Evolutionary conservation across 768 basidiomycete genomes (phyloP).

Genomic region (Dacryopinax primogenitus): DNA sequence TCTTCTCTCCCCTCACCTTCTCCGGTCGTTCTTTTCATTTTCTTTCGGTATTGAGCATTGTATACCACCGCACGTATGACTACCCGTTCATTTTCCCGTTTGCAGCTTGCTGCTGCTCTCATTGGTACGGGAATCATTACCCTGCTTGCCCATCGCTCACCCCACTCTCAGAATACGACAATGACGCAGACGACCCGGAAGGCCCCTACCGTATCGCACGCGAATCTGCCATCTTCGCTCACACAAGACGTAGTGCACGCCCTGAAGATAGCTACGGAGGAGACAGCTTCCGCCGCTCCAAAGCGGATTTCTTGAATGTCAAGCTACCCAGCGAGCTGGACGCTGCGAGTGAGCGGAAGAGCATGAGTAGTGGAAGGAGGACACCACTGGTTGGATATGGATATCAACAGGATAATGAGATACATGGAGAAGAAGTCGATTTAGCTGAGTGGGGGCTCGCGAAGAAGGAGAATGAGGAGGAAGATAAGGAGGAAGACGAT

Average conservation of each 20-base stretch:
- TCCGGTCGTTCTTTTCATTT: neutral
- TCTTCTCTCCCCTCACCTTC: neutral
- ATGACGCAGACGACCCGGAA: conserved; percentile 58
- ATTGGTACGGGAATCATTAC: conserved; percentile 42
- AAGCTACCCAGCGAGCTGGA: conserved; percentile 2
- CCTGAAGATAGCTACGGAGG: conserved; percentile 16
- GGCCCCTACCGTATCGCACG: conserved; percentile 52
- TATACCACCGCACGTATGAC: neutral
- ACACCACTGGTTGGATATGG: conserved; percentile 5
- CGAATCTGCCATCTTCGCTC: conserved; percentile 77
- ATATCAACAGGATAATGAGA: neutral
- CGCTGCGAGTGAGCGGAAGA: conserved; percentile 3
- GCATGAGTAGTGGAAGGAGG: conserved; percentile 6
- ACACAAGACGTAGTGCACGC: conserved; percentile 46
- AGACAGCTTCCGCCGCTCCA: neutral
- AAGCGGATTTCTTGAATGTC: conserved; percentile 2
- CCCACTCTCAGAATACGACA: conserved; percentile 63
- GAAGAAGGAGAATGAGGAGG: conserved; percentile 31
- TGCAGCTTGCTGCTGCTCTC: conserved; percentile 76
- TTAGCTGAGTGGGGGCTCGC: neutral
- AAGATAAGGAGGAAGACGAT: conserved; percentile 36
- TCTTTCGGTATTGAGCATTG: neutral
- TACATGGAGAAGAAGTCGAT: neutral
- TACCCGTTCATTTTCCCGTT: conserved; percentile 53
- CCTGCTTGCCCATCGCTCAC: neutral